Base-by-base conservation (phyloP, 2,329 filamentous ascomycete genomes). In the Coniochaeta prunicola region DNA sequence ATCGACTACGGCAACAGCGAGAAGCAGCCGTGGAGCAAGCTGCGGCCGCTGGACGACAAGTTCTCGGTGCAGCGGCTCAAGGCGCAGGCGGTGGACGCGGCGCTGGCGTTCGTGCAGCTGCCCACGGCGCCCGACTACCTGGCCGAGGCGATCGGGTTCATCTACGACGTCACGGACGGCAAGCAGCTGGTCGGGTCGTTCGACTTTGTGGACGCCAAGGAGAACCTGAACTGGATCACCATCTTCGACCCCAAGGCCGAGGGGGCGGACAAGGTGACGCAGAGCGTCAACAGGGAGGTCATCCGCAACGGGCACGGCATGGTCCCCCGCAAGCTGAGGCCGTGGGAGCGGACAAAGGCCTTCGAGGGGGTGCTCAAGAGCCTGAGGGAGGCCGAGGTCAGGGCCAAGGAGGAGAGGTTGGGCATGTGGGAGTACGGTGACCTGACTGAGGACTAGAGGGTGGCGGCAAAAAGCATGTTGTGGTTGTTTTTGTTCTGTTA, bases 401-500 rank as follows among this genome's bases (percentile, higher is more conserved):
- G 88, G 72, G 93, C 93, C 4, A 96, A 96, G 83, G 79, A 83
- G 58, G 86, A 87, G 59, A 85, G 92, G 62, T 80, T 86, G 64
- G 94, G 94, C 48, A 94, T 96, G 83, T 99, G 93, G 92, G 94
- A 99, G 82, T 99, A 97, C 74, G 94, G 94, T 66, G 94, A 97
- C 73, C 81, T 96, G 69, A 96, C 91, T 15, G 92, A 96, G 77
- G 91, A 96, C 69, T 92, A 85, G n/a, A 40, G 10, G 7, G 31
- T 34, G 31, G 19, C 40, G 7, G n/a, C 2, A 4, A 42, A 19
- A n/a, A 42, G 19, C 17, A 19, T 21, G 10, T 26, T 24, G 13
- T 8, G 10, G 28, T 8, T 48, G 2, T 7, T 24, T 26, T 48
- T 5, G 24, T 21, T 7, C 21, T 50, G 2, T 2, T 26, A 45